These are phyloP conservation scores for Solanum piurae DNA, from an alignment of 257 asterid species.

Conservation along the genomic window DNA sequence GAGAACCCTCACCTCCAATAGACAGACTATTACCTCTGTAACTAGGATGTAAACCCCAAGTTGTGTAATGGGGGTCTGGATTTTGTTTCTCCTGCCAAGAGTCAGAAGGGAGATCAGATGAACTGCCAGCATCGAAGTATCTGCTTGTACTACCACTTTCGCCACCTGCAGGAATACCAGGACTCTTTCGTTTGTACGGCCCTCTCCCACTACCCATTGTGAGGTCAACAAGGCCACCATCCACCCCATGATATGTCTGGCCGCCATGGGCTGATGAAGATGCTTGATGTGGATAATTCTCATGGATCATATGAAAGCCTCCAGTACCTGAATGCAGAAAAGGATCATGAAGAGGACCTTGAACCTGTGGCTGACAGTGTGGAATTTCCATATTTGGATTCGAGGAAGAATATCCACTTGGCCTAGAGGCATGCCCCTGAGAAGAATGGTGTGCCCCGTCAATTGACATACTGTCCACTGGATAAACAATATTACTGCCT, in stretches of 20 bases:
- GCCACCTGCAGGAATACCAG: constrained; percentile 36
- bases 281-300: constrained; percentile 37
- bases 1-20: constrained; percentile 42
- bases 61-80: constrained; percentile 33
- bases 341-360: constrained; percentile 38
- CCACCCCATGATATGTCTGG: constrained; percentile 35
- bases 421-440: constrained; percentile 42
- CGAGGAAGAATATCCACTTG: constrained; percentile 38
- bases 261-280: constrained; percentile 50
- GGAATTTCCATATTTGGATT: constrained; percentile 34
- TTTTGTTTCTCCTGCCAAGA: constrained; percentile 49
- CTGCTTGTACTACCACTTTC: constrained; percentile 59
- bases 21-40: constrained; percentile 48
- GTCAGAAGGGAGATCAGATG: constrained; percentile 44
- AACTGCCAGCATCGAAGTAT: constrained; percentile 56
- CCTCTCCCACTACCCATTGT: constrained; percentile 43
- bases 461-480: constrained; percentile 27
- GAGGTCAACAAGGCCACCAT: constrained; percentile 38
- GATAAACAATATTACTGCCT: constrained; percentile 27
- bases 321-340: constrained; percentile 34
- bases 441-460: constrained; percentile 40
- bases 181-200: constrained; percentile 62
- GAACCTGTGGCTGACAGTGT: constrained; percentile 37
- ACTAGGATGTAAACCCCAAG: constrained; percentile 36
- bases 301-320: constrained; percentile 33